A percentile compares a stretch with the other conserved stretches of the same genome.
Conservation (phyloP, 2,329 filamentous ascomycete species). For the Immersiporthe knoxdaviesiana region DNA sequence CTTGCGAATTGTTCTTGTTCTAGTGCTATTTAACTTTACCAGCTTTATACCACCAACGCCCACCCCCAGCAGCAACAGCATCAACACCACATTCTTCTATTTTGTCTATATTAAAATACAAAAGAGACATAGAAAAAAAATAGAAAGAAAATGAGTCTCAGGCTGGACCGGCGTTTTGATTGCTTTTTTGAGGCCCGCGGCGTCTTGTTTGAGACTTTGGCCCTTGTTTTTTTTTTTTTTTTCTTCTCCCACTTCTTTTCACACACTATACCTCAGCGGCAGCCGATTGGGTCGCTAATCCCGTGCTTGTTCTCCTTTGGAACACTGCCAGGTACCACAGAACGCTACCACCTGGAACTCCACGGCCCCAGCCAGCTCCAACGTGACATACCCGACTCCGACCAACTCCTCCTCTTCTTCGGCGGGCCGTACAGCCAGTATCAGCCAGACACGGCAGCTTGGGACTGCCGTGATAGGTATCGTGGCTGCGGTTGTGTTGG, state of each 20-base stretch:
- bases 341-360: neutral
- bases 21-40: neutral
- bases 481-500: too few species aligned
- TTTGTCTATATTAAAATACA: constrained; percentile 6
- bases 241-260: neutral
- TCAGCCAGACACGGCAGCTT: too few species aligned
- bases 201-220: neutral
- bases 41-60: constrained; percentile 2
- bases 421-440: too few species aligned
- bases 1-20: neutral
- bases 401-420: neutral
- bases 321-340: neutral
- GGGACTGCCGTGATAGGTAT: too few species aligned
- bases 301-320: neutral
- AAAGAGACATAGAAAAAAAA: neutral
- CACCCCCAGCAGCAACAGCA: neutral
- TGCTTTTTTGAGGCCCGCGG: neutral
- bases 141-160: neutral
- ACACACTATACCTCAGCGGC: neutral
- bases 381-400: neutral
- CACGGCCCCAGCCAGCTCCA: neutral
- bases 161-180: neutral
- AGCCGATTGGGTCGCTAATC: neutral
- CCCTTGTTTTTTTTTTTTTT: neutral
- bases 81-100: neutral